Conservation (phyloP, 2,329 filamentous ascomycete genomes). For the Pestalotiopsis sp. region DNA sequence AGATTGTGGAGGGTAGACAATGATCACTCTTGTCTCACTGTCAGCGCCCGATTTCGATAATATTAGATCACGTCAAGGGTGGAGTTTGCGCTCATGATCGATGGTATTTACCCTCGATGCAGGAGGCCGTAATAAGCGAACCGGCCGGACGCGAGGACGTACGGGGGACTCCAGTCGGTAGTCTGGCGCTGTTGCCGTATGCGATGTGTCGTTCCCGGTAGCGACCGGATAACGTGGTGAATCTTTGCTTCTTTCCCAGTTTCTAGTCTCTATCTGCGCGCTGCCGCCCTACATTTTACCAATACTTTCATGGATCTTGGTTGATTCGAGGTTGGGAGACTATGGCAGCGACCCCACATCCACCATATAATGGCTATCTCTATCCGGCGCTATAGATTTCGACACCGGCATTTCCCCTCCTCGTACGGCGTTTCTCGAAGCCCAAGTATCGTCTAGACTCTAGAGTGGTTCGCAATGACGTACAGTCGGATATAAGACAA, state of each 20-base stretch:
- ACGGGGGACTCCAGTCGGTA: not conserved
- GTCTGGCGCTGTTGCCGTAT: too few species aligned
- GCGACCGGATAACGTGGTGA: not conserved
- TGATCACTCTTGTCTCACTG: conserved; percentile 5
- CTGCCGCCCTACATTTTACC: not conserved
- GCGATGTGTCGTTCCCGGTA: too few species aligned
- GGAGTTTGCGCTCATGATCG: not conserved
- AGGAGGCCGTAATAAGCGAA: not conserved
- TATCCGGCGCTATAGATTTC: not conserved
- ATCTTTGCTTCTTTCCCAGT: not conserved
- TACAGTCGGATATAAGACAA: not conserved
- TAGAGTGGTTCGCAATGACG: not conserved
- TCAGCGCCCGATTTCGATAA: not conserved
- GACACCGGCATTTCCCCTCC: not conserved
- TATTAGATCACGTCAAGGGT: not conserved
- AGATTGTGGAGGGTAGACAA: not conserved
- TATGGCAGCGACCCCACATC: not conserved
- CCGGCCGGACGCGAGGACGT: not conserved
- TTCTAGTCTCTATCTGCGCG: not conserved
- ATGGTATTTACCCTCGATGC: not conserved
- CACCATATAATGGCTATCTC: not conserved
- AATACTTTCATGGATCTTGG: not conserved
- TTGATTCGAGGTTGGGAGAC: not conserved
- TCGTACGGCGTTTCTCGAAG: not conserved
- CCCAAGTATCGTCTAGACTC: not conserved